These are phyloP conservation scores for Hyphopichia homilentoma DNA, from an alignment of 805 yeast genomes.

Conservation along the genomic window DNA sequence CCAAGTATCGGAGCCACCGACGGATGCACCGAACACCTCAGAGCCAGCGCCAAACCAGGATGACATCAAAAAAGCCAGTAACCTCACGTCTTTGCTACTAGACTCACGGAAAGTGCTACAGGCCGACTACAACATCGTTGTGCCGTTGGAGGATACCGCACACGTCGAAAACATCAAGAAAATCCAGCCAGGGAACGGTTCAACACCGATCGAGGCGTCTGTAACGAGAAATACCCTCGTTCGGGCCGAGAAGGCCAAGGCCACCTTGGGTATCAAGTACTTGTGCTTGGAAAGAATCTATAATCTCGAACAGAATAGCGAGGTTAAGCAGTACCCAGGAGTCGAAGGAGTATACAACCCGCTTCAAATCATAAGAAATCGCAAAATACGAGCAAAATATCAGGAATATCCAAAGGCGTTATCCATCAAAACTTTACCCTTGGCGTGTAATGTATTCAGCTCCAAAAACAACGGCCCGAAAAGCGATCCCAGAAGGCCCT, in stretches of 20 bases:
- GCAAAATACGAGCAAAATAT: constrained; percentile 53
- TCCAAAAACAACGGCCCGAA: constrained; percentile 17
- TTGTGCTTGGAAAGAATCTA: constrained; percentile 42
- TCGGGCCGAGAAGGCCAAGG: constrained; percentile 48
- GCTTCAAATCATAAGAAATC: constrained; percentile 72
- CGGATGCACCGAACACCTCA: not conserved
- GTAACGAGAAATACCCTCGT: constrained; percentile 35
- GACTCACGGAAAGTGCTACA: constrained; percentile 41
- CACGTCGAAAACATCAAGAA: constrained; percentile 3
- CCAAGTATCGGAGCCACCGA: not conserved
- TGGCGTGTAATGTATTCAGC: constrained; percentile 65
- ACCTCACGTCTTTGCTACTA: constrained; percentile 36
- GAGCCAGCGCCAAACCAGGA: constrained; percentile 3
- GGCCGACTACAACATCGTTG: constrained; percentile 39
- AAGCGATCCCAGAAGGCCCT: constrained; percentile 29
- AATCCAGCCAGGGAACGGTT: constrained; percentile 6
- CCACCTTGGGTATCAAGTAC: constrained; percentile 48
- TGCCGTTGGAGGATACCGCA: constrained; percentile 16
- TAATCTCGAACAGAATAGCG: constrained; percentile 17
- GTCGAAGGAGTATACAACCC: constrained; percentile 78
- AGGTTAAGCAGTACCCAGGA: constrained; percentile 32
- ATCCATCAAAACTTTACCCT: constrained; percentile 47
- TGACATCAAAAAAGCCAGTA: constrained; percentile 15
- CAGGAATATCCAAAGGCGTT: constrained; percentile 45
- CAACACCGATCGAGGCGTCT: constrained; percentile 2